phyloP scores from a whole-genome alignment of 495 filamentous ascomycete genomes.

The Penicillium bialowiezense region DNA sequence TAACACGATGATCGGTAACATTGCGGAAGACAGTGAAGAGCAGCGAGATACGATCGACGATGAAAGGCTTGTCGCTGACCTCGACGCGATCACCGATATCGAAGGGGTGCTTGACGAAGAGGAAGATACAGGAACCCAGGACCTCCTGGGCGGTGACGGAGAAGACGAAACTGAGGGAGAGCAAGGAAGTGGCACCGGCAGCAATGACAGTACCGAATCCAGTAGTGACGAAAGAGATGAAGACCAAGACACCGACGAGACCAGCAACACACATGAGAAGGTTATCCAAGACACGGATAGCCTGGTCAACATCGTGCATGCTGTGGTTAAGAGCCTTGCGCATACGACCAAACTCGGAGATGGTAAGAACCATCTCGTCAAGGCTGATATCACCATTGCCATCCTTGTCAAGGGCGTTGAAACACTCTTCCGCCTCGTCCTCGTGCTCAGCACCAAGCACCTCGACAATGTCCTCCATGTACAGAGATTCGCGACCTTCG shows the following conservation, averaged over 20 bases:
- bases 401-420: constrained; percentile 76
- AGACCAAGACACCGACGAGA: constrained; percentile 79
- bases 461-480: constrained; percentile 76
- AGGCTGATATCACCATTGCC: constrained; percentile 90
- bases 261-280: constrained; percentile 76
- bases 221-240: constrained; percentile 83
- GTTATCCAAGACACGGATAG: constrained; percentile 84
- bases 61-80: constrained; percentile 64
- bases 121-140: constrained; percentile 92
- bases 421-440: constrained; percentile 78
- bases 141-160: constrained; percentile 89
- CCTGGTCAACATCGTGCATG: constrained; percentile 97
- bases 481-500: constrained; percentile 79
- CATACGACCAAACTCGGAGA: constrained; percentile 77
- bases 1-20: constrained; percentile 75
- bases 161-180: constrained; percentile 94
- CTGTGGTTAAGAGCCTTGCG: constrained; percentile 81
- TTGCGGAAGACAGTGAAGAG: constrained; percentile 91
- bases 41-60: constrained; percentile 91
- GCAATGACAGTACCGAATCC: constrained; percentile 84
- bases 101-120: constrained; percentile 94
- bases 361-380: constrained; percentile 90
- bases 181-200: constrained; percentile 90
- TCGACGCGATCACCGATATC: constrained; percentile 95
- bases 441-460: constrained; percentile 74